A percentile compares a stretch with the other conserved stretches of the same genome.
phyloP scores from a whole-genome alignment of 2,329 filamentous ascomycete species.

The Pestalotiopsis sp. region DNA sequence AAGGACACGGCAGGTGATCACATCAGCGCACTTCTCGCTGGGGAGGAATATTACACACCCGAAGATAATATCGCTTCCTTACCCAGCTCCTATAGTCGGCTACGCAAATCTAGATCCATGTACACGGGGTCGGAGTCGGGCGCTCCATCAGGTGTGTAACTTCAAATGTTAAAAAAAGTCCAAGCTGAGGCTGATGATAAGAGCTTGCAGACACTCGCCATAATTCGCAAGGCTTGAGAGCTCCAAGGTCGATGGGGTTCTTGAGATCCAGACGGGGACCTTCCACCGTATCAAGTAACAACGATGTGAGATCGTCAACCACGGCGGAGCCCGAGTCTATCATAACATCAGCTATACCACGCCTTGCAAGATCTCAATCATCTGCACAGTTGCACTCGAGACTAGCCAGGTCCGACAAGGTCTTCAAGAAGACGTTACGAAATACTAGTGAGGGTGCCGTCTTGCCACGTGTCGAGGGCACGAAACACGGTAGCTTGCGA shows the following conservation, averaged over 20 bases:
- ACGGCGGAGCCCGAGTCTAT: too few species aligned
- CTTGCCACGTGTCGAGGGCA: constrained; percentile 23
- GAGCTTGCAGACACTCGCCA: not conserved
- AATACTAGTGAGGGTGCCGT: constrained; percentile 48
- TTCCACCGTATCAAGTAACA: constrained; percentile 19
- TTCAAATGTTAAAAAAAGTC: not conserved
- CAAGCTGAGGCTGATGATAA: too few species aligned
- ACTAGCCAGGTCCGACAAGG: constrained; percentile 34
- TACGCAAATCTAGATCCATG: constrained; percentile 61
- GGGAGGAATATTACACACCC: constrained; percentile 46
- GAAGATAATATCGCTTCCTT: constrained; percentile 51
- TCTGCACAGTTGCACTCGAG: constrained; percentile 47
- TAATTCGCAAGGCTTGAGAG: constrained; percentile 34
- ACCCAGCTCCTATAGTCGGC: constrained; percentile 49
- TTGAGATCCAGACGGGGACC: constrained; percentile 37
- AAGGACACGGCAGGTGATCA: constrained; percentile 36
- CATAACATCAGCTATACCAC: not conserved
- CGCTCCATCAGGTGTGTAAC: not conserved
- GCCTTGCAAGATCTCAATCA: constrained; percentile 33
- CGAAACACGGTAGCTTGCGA: constrained; percentile 42
- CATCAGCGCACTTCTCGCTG: constrained; percentile 38
- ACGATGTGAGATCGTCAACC: not conserved
- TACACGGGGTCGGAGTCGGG: constrained; percentile 36
- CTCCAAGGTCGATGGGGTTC: constrained; percentile 60
- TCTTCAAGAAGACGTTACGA: constrained; percentile 48